Evolutionary conservation across 2,329 filamentous ascomycete species (phyloP).

Genomic region (Talaromyces sp.): DNA sequence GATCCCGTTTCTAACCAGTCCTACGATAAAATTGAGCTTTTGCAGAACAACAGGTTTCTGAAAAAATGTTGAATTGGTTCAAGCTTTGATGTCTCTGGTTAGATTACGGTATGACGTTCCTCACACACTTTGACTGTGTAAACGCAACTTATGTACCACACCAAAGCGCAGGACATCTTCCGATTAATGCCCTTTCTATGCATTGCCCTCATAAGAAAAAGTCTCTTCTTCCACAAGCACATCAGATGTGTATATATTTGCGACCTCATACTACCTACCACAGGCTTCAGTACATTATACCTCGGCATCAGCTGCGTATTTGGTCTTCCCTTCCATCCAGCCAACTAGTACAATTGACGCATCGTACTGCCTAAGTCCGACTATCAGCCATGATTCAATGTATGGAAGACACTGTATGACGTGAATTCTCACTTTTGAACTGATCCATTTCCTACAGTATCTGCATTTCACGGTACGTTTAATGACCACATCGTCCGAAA

Average conservation of each 20-base stretch:
- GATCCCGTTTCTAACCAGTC: not conserved
- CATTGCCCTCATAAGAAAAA: not conserved
- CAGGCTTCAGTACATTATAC: not conserved
- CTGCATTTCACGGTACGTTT: slow-evolving; percentile 67
- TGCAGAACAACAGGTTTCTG: not conserved
- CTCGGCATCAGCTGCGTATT: not conserved
- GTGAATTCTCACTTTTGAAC: slow-evolving; percentile 53
- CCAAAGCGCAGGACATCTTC: not conserved
- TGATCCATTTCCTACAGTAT: slow-evolving; percentile 51
- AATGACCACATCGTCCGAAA: slow-evolving; percentile 65
- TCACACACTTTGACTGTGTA: not conserved
- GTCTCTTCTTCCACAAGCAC: not conserved
- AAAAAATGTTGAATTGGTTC: not conserved
- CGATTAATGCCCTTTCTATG: not conserved
- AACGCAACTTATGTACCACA: not conserved
- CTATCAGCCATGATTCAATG: not conserved
- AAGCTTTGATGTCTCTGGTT: not conserved
- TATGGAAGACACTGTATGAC: not conserved
- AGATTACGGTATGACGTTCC: not conserved
- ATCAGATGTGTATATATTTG: not conserved
- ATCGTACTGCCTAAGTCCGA: slow-evolving; percentile 43
- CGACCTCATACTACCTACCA: no score
- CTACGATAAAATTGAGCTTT: not conserved
- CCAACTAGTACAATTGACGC: slow-evolving; percentile 58
- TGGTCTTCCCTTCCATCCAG: slow-evolving; percentile 53